Conservation (phyloP, 2,329 filamentous ascomycete species). For the Calonectria pseudoturangicola region DNA sequence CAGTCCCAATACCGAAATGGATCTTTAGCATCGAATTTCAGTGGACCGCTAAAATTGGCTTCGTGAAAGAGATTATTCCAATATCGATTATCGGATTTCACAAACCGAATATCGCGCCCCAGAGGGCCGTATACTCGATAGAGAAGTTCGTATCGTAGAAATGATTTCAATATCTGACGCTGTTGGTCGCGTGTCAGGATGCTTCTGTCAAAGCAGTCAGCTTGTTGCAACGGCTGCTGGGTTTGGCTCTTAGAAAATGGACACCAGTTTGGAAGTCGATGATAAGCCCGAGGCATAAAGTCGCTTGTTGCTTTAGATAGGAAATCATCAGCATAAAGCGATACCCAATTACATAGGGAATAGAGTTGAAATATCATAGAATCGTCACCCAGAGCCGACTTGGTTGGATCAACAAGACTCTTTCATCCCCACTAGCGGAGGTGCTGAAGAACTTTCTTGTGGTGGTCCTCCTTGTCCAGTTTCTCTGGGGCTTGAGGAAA, state of each 20-base stretch:
- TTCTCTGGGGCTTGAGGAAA: background rate
- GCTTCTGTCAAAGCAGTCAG: background rate
- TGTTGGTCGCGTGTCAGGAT: background rate
- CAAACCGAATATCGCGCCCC: background rate
- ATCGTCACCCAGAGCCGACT: background rate
- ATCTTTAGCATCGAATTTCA: background rate
- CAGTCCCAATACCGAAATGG: constrained; percentile 9
- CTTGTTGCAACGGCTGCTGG: background rate
- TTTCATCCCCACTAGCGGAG: background rate
- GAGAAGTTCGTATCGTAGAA: background rate
- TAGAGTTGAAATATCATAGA: background rate
- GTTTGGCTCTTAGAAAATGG: background rate
- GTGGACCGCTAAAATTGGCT: no score
- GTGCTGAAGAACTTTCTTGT: background rate
- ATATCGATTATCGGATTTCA: background rate
- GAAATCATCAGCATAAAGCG: background rate
- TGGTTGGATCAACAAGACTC: background rate
- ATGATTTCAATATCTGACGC: background rate
- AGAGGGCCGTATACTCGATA: background rate
- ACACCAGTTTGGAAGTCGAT: background rate
- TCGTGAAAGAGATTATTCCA: no score
- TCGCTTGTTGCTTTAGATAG: background rate
- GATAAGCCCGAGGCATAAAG: background rate
- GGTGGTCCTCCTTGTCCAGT: background rate
- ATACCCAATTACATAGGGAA: background rate